Base-by-base conservation (phyloP, 1,284 basidiomycete genomes). In the Chalciporus sp. region DNA sequence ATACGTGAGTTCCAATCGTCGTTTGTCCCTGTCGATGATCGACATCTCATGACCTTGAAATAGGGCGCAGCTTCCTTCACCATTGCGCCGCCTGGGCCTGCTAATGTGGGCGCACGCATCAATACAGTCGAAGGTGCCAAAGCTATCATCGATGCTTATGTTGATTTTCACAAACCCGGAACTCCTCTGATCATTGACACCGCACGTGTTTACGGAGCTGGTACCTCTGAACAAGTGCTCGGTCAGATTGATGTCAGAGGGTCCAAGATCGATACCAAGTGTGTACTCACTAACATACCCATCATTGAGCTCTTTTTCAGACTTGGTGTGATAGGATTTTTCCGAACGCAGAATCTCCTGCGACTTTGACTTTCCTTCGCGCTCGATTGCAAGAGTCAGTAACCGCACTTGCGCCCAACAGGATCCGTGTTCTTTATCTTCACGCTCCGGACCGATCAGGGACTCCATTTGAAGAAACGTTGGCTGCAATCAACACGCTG, bases 291-390 rank as follows among this genome's bases (percentile, higher is more conserved):
- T 28, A 40, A 17, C n/a, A 17, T 17, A 40, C 35, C 47, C 31
- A 16, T 19, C n/a, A 12, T 39, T 35, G 11, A 33, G 9, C 12
- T n/a, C 19, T 26, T 23, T 23, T 23, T 47, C 28, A 37, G 12
- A 43, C 28, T 14, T n/a, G 23, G 11, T 8, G 28, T 31, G 9
- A 16, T 42, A 61, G 61, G 41, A 58, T 59, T 14, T 69, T 60
- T 48, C 71, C 74, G 39, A 23, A 45, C 55, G 52, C 44, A 5
- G 47, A 74, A 72, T 5, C 58, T 64, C 33, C 75, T 71, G 73
- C 77, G 42, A 58, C 72, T 63, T 29, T 42, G 11, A 41, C 11
- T n/a, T 10, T 26, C 20, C 37, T 39, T 29, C 12, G 29, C 37
- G 16, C 17, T 39, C 19, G 10, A 26, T 26, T 69, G 53, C 76